Evolutionary conservation across 257 asterid genomes (phyloP).

Genomic region (Solanum piurae): DNA sequence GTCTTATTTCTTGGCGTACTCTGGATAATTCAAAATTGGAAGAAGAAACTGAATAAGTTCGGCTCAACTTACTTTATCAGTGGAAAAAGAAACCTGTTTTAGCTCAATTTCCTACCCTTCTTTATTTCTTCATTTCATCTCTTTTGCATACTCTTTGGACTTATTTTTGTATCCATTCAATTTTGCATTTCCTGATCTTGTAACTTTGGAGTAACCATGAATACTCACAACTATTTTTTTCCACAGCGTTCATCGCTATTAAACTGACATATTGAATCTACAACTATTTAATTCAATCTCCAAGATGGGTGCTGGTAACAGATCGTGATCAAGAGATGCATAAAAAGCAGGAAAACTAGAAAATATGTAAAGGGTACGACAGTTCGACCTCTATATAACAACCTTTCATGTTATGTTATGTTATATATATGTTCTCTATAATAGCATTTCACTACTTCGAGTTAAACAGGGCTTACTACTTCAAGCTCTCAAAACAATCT

Average conservation of each 20-base stretch:
- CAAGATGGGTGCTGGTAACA: not conserved
- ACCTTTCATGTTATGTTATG: not conserved
- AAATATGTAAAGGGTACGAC: not conserved
- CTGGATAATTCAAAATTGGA: not conserved
- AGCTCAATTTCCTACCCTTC: not conserved
- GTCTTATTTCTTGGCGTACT: not conserved
- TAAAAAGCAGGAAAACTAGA: not conserved
- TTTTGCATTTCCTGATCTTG: not conserved
- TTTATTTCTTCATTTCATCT: not conserved
- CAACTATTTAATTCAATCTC: not conserved
- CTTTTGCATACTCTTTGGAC: not conserved
- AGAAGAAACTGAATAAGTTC: not conserved
- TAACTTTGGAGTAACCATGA: not conserved
- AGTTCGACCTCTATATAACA: not conserved
- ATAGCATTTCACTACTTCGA: not conserved
- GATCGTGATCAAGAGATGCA: not conserved
- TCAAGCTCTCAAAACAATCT: not conserved
- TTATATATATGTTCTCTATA: not conserved
- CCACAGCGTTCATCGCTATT: not conserved
- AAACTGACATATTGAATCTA: not conserved
- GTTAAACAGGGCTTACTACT: not conserved
- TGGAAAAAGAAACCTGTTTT: not conserved
- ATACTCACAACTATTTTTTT: not conserved
- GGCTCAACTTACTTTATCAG: not conserved
- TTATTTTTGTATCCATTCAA: not conserved